Evolutionary conservation across 164 flowering plant genomes (phyloP).

Genomic region (Dillenia turbinata): DNA sequence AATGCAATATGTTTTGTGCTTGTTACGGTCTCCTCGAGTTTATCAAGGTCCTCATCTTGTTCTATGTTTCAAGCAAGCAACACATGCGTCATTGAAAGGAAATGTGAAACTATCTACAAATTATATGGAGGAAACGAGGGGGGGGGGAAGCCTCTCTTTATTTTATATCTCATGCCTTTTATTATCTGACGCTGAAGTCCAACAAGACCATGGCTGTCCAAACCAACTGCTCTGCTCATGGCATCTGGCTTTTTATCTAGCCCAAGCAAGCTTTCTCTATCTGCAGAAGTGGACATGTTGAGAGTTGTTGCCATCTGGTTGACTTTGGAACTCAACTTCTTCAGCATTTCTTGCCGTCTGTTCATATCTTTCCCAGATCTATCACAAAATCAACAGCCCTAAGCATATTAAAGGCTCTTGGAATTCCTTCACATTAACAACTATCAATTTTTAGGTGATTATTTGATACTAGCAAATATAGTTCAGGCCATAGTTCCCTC

Average conservation of each 20-base stretch:
- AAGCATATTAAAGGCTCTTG: too few relatives aligned
- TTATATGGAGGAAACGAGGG: neutral
- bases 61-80: constrained; percentile 36
- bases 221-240: constrained; percentile 52
- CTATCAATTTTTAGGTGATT: too few relatives aligned
- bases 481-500: too few relatives aligned
- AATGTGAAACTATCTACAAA: neutral
- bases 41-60: constrained; percentile 91
- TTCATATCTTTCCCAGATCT: constrained; percentile 89
- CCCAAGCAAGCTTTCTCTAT: constrained; percentile 82
- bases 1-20: constrained; percentile 90
- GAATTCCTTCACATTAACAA: too few relatives aligned
- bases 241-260: constrained; percentile 59
- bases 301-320: constrained; percentile 78
- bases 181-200: constrained; percentile 77
- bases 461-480: too few relatives aligned
- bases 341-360: constrained; percentile 77
- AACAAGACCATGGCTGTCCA: constrained; percentile 82
- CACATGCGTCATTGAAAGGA: too few relatives aligned
- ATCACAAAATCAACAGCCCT: constrained; percentile 5
- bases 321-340: constrained; percentile 70
- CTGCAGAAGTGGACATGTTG: constrained; percentile 83
- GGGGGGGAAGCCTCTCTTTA: neutral
- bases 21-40: constrained; percentile 67
- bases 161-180: constrained; percentile 47